Conservation (phyloP, 108 stramenopile species). For the Epithemia pelagica region DNA sequence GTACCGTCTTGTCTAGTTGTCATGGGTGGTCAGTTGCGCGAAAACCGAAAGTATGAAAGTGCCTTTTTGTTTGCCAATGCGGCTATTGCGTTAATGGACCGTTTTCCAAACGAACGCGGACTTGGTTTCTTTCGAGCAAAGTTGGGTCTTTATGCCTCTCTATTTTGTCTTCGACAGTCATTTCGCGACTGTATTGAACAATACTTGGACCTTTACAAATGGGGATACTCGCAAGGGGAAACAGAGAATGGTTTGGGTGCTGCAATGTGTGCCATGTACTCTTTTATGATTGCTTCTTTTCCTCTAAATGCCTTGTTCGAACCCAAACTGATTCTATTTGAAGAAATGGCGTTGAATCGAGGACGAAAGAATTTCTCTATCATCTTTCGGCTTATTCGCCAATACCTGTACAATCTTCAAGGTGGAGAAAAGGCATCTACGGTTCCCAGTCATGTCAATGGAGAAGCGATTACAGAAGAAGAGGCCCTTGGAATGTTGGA, state of each 20-base stretch:
- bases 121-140: neutral
- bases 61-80: neutral
- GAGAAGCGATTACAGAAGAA: conserved; percentile 18
- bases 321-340: conserved; percentile 18
- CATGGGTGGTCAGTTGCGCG: neutral
- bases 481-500: conserved; percentile 8
- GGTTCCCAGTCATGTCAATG: conserved; percentile 14
- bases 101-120: neutral
- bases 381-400: neutral
- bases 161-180: neutral
- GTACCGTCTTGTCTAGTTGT: neutral
- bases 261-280: conserved; percentile 9
- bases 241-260: conserved; percentile 15
- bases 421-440: conserved; percentile 1
- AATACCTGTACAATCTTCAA: conserved; percentile 15
- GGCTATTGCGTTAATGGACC: neutral
- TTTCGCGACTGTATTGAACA: neutral
- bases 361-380: neutral
- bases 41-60: neutral
- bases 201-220: neutral
- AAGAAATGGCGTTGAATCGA: conserved; percentile 11
- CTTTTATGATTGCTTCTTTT: conserved; percentile 15
- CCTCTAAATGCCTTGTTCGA: conserved; percentile 20
- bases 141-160: neutral
- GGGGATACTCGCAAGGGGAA: conserved; percentile 7